Evolutionary conservation across 139 green algal genomes (phyloP), one percentile per base, ranked within the genome.

Genomic region (Micromonas commoda): DNA sequence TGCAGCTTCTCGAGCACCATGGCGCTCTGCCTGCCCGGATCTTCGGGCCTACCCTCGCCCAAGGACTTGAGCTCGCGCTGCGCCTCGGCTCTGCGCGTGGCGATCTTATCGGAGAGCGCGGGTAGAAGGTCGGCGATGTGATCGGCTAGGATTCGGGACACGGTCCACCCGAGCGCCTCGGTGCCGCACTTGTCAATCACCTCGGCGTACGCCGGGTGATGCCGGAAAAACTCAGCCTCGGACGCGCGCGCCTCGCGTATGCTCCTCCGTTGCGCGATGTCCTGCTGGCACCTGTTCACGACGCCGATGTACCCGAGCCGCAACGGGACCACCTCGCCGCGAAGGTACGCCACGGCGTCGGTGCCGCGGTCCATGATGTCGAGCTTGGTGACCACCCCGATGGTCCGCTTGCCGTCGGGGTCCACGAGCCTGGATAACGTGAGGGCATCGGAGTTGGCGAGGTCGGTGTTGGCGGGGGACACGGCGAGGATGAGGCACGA

Each of bases 321-420:
- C 82, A 99, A 85, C 0, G 94, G 95, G 37, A 98, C 92, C 29
- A 96, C 88, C 72, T 91, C 75, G 73, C 94, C 94, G 32, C 80
- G 72, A 65, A 99, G 86, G 64, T 93, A 88, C 32, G 85, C 79
- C 1, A 86, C 77, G 1, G 94, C 94, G 78, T 96, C 86, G 70
- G 95, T 99, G 57, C 95, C 95, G 13, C 90, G 88, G 82, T 99
- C 95, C 95, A 98, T 98, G 83, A 99, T 97, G 86, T 99, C 95
- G 51, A 98, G 87, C 87, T 81, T 76, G 3, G 76, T 76, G 35
- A 76, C 45, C n/a, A 81, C 84, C 23, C 85, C 84, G 37, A 89
- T 85, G 5, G 85, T 89, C 34, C 85, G 60, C 19, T 64, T 52
- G 64, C 85, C 85, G 31, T 83, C 73, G 0, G 84, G 93, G 80